Conservation (phyloP, 2,329 filamentous ascomycete genomes). For the Aspergillus transmontanensis region DNA sequence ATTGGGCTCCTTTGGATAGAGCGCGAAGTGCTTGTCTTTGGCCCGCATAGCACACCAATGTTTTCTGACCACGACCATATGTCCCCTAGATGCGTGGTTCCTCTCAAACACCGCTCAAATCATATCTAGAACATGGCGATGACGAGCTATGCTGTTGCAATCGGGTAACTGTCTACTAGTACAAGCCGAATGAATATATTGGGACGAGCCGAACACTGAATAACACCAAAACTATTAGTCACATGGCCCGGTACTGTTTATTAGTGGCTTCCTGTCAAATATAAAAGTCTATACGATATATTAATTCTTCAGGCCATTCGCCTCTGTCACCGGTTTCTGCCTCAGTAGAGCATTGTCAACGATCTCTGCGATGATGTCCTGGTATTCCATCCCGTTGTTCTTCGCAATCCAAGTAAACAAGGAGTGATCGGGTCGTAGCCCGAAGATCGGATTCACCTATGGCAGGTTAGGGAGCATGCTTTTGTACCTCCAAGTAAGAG, state of each 20-base stretch:
- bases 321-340: background rate
- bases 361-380: constrained; percentile 10
- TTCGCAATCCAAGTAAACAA: constrained; percentile 9
- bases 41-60: no score
- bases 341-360: constrained; percentile 8
- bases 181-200: background rate
- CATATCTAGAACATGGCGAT: background rate
- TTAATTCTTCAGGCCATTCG: background rate
- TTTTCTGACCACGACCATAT: no score
- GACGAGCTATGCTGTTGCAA: background rate
- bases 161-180: background rate
- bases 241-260: background rate
- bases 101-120: no score
- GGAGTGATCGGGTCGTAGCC: constrained; percentile 15
- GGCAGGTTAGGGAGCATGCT: background rate
- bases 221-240: background rate
- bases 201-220: background rate
- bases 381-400: constrained; percentile 13
- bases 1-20: no score
- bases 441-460: constrained; percentile 18
- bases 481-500: background rate
- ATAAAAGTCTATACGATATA: background rate
- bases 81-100: no score
- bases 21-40: no score
- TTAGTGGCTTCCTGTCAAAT: background rate